Conservation (phyloP, 306 rosid species). For the Urtica urens region DNA sequence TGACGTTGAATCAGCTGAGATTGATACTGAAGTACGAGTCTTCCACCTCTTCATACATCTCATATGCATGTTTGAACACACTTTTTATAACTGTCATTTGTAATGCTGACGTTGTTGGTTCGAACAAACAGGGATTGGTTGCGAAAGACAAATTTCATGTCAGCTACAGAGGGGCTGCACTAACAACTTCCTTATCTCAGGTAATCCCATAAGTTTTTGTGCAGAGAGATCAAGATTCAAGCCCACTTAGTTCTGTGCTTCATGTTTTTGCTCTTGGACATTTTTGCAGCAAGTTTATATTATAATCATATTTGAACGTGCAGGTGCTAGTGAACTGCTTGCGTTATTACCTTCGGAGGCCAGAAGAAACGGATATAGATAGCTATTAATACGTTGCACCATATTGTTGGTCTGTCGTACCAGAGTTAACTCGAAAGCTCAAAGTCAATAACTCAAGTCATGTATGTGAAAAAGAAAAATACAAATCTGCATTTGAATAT, state of each 20-base stretch:
- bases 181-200: slow-evolving; percentile 81
- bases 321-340: slow-evolving; percentile 84
- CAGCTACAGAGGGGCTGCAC: slow-evolving; percentile 77
- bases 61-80: not conserved
- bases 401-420: not conserved
- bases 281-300: not conserved
- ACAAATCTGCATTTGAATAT: no score
- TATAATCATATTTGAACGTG: not conserved
- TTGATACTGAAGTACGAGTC: slow-evolving; percentile 68
- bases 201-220: slow-evolving; percentile 25
- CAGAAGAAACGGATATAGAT: slow-evolving; percentile 86
- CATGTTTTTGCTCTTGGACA: not conserved
- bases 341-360: slow-evolving; percentile 86
- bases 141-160: slow-evolving; percentile 94
- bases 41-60: not conserved
- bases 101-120: slow-evolving; percentile 12
- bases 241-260: not conserved
- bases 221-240: not conserved
- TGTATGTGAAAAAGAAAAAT: no score
- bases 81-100: not conserved
- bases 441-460: not conserved
- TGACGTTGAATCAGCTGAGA: slow-evolving; percentile 90
- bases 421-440: slow-evolving; percentile 1
- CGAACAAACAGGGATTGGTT: slow-evolving; percentile 60
- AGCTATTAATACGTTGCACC: slow-evolving; percentile 41